phyloP scores from a whole-genome alignment of 306 rosid genomes.

The Oemleria cerasiformis region DNA sequence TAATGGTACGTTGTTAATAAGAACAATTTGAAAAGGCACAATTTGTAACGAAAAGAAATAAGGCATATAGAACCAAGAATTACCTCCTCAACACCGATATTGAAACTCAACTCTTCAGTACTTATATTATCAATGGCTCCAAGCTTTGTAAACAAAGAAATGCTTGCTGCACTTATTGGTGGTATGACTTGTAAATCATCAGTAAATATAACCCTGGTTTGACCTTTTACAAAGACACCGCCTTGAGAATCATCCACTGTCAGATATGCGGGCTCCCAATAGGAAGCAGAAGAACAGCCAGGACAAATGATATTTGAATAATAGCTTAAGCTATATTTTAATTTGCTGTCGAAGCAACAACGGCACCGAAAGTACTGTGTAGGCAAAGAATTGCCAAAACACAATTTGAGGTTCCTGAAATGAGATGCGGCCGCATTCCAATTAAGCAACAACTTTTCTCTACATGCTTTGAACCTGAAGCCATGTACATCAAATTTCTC shows the following conservation, averaged over 20 bases:
- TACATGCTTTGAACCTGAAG: neutral
- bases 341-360: neutral
- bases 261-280: rapidly evolving
- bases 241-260: neutral
- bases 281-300: neutral
- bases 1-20: no score
- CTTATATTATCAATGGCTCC: neutral
- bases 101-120: neutral
- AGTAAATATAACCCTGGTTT: neutral
- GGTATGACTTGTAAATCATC: slow-evolving; percentile 19
- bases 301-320: neutral
- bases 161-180: neutral
- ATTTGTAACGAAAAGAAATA: no score
- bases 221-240: slow-evolving; percentile 5
- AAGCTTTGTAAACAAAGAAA: slow-evolving; percentile 5
- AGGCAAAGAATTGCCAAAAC: neutral
- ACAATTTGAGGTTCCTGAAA: neutral
- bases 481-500: neutral
- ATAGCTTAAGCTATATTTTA: neutral
- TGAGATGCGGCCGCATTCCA: neutral
- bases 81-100: slow-evolving; percentile 6
- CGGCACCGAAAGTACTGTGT: neutral
- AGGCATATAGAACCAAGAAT: neutral
- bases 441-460: neutral
- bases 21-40: no score